phyloP scores from a whole-genome alignment of 306 rosid species.

The Dalbergia oliveri region DNA sequence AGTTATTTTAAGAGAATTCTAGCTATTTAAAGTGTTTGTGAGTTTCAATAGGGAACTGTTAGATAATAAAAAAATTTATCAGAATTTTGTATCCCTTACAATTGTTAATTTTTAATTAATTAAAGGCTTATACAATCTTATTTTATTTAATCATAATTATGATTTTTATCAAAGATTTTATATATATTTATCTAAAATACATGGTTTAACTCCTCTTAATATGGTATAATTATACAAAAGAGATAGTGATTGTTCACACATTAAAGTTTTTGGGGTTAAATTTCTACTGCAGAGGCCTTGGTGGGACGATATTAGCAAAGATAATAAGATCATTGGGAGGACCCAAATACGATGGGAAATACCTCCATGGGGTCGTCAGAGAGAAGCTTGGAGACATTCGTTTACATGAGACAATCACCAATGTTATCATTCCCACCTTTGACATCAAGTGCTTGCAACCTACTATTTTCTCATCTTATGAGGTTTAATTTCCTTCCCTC shows the following conservation, averaged over 20 bases:
- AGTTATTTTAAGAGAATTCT: too few relatives aligned
- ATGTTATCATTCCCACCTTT: conserved; percentile 69
- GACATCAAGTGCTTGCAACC: conserved; percentile 72
- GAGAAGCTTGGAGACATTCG: conserved; percentile 67
- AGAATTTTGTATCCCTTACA: too few relatives aligned
- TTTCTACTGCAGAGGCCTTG: conserved; percentile 10
- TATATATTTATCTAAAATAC: too few relatives aligned
- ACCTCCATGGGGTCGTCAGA: conserved; percentile 60
- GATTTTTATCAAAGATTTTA: too few relatives aligned
- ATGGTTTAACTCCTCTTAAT: too few relatives aligned
- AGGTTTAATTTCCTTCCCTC: conserved; percentile 33
- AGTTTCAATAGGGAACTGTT: too few relatives aligned
- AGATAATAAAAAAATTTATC: too few relatives aligned
- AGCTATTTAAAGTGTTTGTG: too few relatives aligned
- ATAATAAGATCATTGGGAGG: conserved; percentile 57
- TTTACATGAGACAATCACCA: conserved; percentile 69
- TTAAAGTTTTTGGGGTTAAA: not conserved
- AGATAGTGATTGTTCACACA: not conserved
- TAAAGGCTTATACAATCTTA: too few relatives aligned
- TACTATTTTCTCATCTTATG: conserved; percentile 63
- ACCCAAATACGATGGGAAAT: conserved; percentile 78
- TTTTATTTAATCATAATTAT: too few relatives aligned
- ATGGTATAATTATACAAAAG: too few relatives aligned
- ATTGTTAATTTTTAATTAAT: too few relatives aligned
- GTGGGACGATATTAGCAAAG: conserved; percentile 32